Percentiles rank a stretch among this genome's conserved stretches.
Conservation (phyloP, 2,329 filamentous ascomycete genomes). For the Thermoascus crustaceus region DNA sequence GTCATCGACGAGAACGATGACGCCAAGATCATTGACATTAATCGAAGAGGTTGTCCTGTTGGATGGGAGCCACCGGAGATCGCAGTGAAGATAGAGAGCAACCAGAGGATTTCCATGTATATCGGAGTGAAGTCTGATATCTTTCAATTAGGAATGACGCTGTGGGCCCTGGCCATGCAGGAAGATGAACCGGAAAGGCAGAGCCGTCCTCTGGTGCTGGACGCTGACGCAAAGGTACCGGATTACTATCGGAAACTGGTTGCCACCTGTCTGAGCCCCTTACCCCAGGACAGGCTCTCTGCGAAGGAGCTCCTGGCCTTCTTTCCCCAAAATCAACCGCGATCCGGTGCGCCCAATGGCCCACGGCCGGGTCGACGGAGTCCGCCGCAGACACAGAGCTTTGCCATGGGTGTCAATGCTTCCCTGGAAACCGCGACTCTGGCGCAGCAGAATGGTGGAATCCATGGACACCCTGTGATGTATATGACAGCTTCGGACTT, state of each 20-base stretch:
- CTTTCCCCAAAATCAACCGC: conserved; percentile 47
- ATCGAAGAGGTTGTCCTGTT: conserved; percentile 89
- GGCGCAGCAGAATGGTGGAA: not conserved
- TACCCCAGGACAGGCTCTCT: conserved; percentile 63
- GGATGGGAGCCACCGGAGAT: conserved; percentile 97
- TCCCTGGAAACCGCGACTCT: conserved; percentile 1
- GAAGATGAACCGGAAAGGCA: conserved; percentile 84
- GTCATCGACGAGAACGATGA: conserved; percentile 78
- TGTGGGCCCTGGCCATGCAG: conserved; percentile 83
- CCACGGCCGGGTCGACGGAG: conserved; percentile 4
- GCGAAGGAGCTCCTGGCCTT: conserved; percentile 62
- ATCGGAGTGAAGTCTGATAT: conserved; percentile 97
- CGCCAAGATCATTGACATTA: conserved; percentile 97
- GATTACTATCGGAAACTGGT: conserved; percentile 71
- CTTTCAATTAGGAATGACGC: conserved; percentile 91
- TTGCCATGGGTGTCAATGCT: conserved; percentile 6
- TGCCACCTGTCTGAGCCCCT: conserved; percentile 64
- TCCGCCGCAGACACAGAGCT: not conserved
- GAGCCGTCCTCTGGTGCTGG: conserved; percentile 57
- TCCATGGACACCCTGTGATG: conserved; percentile 1
- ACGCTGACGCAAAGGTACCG: conserved; percentile 53
- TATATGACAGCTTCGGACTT: conserved; percentile 7
- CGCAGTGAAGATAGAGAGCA: conserved; percentile 72
- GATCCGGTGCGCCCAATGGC: not conserved
- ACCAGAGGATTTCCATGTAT: conserved; percentile 89